Evolutionary conservation across 2,329 filamentous ascomycete species (phyloP).

Genomic region (Epichloe glyceriae): DNA sequence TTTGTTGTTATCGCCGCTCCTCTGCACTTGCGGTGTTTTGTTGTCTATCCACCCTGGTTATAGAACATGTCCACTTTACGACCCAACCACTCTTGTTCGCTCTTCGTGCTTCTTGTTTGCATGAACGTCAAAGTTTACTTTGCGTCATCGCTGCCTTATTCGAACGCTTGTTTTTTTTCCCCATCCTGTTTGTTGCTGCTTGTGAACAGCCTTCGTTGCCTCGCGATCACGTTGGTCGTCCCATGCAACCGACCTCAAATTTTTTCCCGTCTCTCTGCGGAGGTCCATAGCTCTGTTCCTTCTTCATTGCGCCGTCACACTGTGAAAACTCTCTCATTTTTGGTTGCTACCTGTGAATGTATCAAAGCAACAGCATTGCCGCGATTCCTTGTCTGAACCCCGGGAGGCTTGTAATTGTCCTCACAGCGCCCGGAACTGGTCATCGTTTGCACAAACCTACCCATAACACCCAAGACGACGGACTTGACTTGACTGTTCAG

Average conservation of each 20-base stretch:
- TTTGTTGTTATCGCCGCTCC: conserved; percentile 4
- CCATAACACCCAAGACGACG: background rate
- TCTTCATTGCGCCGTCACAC: background rate
- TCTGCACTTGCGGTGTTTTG: conserved; percentile 5
- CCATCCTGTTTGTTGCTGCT: background rate
- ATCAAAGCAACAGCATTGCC: background rate
- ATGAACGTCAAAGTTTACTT: background rate
- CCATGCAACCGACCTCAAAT: background rate
- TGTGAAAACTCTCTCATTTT: background rate
- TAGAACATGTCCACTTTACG: background rate
- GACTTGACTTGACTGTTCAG: background rate
- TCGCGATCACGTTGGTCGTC: background rate
- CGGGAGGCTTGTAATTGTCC: conserved; percentile 2
- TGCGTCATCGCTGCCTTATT: background rate
- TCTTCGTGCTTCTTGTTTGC: background rate
- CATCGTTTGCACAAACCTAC: background rate
- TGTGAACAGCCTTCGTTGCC: background rate
- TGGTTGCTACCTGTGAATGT: conserved; percentile 1
- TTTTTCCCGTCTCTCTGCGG: background rate
- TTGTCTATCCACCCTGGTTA: conserved; percentile 2
- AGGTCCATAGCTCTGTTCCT: background rate
- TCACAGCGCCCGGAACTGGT: background rate
- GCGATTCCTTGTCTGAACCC: background rate
- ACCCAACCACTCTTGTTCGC: conserved; percentile 1
- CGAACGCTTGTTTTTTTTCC: background rate